Base-by-base conservation (phyloP, 352 stramenopile genomes). In the Pseudoperonospora humuli region DNA sequence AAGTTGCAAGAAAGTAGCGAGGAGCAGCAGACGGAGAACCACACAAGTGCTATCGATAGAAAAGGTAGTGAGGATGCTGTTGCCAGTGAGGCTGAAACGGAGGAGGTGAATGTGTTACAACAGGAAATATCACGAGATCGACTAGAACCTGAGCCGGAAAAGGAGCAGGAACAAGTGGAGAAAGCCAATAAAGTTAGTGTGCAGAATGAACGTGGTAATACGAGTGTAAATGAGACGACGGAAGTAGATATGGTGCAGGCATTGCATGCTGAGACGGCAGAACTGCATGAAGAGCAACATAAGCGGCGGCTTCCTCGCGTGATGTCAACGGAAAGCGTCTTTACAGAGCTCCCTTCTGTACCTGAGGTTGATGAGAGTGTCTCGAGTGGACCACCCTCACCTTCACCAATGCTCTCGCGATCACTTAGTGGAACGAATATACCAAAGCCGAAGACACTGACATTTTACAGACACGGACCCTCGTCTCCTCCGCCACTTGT, bases 301-400 rank as follows among this genome's bases (percentile, higher is more conserved):
- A 56, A 64, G 34, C 50, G 50, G 35, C 46, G 44, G 10, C 45
- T 61, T 27, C 40, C 38, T 13, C 29, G 42, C 34, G 41, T 33
- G 10, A 14, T 29, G 11, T 58, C 57, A 1, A 42, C 61, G 1
- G 67, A 77, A 14, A 57, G 47, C 36, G 53, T 68, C 18, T 79
- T 73, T 50, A 71, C 53, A 8, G 64, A 70, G 31, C 50, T 82
- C 7, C 31, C 53, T 28, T 50, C 67, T 14, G 64, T 82, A 18
- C 63, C 66, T 3, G 70, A 82, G 39, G 60, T 71, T 10, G 70
- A 79, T 41, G 64, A 79, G 61, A 67, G 67, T 26, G 61, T 36
- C 18, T 69, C 59, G 6, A 65, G 50, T 43, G 49, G 33, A 23
- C 39, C 63, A 11, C 54, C 54, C 11, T 57, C 43, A 23, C 40